A percentile compares a stretch with the other conserved stretches of the same genome.
These are phyloP conservation scores for Fusarium palustre DNA, from an alignment of 2,329 filamentous ascomycete genomes.

Conservation along the genomic window DNA sequence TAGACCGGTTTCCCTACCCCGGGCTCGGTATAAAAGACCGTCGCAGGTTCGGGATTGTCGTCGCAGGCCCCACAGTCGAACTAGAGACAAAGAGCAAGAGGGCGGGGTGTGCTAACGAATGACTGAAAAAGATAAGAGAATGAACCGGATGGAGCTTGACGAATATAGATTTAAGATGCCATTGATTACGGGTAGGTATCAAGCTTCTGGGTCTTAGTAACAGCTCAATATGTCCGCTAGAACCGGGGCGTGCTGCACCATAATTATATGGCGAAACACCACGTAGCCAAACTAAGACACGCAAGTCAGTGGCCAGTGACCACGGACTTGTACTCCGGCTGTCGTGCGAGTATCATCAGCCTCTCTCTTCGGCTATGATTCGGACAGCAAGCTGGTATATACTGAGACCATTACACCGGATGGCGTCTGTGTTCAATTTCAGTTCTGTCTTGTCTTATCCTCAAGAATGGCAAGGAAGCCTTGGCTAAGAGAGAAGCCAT, in stretches of 20 bases:
- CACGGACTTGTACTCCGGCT: constrained; percentile 34
- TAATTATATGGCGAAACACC: constrained; percentile 32
- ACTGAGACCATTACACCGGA: constrained; percentile 42
- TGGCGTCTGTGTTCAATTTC: constrained; percentile 36
- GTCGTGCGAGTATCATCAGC: constrained; percentile 40
- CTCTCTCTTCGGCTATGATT: constrained; percentile 40
- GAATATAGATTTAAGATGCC: constrained; percentile 19
- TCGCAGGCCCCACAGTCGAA: constrained; percentile 38
- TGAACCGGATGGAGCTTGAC: constrained; percentile 29
- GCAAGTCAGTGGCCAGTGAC: constrained; percentile 26
- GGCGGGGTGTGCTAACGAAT: constrained; percentile 27
- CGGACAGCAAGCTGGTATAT: constrained; percentile 35
- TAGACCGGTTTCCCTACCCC: constrained; percentile 34
- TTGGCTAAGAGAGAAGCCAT: not conserved
- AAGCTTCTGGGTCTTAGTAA: constrained; percentile 15
- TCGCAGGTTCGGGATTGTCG: constrained; percentile 36
- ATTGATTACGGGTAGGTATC: constrained; percentile 6
- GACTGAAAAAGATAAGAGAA: constrained; percentile 44
- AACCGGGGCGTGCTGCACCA: constrained; percentile 24
- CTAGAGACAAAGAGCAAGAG: constrained; percentile 21
- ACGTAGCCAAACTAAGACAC: constrained; percentile 8
- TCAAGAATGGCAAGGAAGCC: not conserved
- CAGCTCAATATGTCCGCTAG: constrained; percentile 13
- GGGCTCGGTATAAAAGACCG: constrained; percentile 37
- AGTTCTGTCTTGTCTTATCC: constrained; percentile 22